Percentiles rank a stretch among this genome's conserved stretches.
These are phyloP conservation scores for Fusarium virguliforme DNA, from an alignment of 2,329 filamentous ascomycete genomes.

Conservation along the genomic window DNA sequence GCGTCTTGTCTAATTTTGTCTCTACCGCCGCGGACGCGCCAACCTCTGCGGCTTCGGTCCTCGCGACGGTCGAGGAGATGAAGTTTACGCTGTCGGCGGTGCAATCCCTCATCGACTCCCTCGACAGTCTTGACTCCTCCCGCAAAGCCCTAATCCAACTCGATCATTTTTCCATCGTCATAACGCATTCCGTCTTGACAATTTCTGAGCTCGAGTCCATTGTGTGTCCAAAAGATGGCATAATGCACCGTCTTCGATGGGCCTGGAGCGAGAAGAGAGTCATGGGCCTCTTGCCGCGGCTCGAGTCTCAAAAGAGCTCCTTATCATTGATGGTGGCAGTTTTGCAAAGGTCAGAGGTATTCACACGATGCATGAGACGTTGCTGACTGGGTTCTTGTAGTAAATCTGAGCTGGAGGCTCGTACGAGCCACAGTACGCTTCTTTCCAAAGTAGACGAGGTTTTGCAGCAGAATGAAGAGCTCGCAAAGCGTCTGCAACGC, in stretches of 20 bases:
- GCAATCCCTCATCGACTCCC: conserved; percentile 13
- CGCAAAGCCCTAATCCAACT: conserved; percentile 17
- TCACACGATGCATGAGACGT: too few relatives aligned
- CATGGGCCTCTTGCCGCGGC: conserved; percentile 3
- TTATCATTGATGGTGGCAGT: conserved; percentile 18
- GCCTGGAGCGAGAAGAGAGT: conserved; percentile 18
- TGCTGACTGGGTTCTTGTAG: not conserved
- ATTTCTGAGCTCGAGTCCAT: conserved; percentile 20
- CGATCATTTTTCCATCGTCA: conserved; percentile 14
- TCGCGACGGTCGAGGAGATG: conserved; percentile 13
- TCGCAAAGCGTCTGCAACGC: conserved; percentile 9
- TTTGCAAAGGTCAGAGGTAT: conserved; percentile 7
- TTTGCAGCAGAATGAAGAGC: conserved; percentile 9
- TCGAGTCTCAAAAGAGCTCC: conserved; percentile 22
- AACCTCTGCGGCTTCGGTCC: conserved; percentile 7
- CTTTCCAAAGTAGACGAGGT: conserved; percentile 20
- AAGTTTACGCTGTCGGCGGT: conserved; percentile 17
- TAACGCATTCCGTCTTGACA: conserved; percentile 19
- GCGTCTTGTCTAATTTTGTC: conserved; percentile 12
- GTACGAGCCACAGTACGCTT: conserved; percentile 4
- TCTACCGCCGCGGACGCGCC: conserved; percentile 11
- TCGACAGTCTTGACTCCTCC: conserved; percentile 1
- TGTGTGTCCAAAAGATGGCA: conserved; percentile 15
- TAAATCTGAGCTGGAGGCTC: conserved; percentile 15
- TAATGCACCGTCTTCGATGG: conserved; percentile 18